phyloP scores from a whole-genome alignment of 306 rosid genomes.

The Datisca glomerata region DNA sequence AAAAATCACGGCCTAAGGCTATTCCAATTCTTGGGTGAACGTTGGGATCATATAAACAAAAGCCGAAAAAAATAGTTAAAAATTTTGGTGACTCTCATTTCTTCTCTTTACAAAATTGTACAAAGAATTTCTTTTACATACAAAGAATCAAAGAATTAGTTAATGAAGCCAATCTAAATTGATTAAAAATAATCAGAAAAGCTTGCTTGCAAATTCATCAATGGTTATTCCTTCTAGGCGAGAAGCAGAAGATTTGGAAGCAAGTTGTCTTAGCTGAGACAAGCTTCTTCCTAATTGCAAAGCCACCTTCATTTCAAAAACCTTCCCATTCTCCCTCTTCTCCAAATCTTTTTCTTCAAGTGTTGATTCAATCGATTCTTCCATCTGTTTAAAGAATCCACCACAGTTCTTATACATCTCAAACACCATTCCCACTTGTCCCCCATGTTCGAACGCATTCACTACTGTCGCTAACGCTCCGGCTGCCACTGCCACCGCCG shows the following conservation, averaged over 20 bases:
- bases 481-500: conserved; percentile 34
- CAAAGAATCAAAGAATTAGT: too few species aligned
- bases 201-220: conserved; percentile 59
- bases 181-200: conserved; percentile 26
- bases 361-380: conserved; percentile 38
- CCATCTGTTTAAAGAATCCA: conserved; percentile 62
- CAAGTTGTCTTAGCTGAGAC: conserved; percentile 40
- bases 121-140: too few species aligned
- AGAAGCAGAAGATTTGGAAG: conserved; percentile 14
- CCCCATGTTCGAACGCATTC: conserved; percentile 66
- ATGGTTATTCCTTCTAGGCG: conserved; percentile 4
- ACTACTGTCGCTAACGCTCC: conserved; percentile 60
- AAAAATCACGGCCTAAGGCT: too few species aligned
- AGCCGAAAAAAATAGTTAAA: too few species aligned
- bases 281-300: conserved; percentile 52
- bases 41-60: too few species aligned
- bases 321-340: conserved; percentile 56
- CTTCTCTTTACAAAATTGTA: too few species aligned
- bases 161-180: too few species aligned
- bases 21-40: too few species aligned
- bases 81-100: too few species aligned
- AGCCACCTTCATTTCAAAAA: conserved; percentile 55
- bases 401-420: conserved; percentile 43
- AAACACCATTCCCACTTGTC: conserved; percentile 80
- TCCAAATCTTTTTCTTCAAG: conserved; percentile 26